Conservation (phyloP, 2,329 filamentous ascomycete species). For the Arthrobotrys conoides region DNA sequence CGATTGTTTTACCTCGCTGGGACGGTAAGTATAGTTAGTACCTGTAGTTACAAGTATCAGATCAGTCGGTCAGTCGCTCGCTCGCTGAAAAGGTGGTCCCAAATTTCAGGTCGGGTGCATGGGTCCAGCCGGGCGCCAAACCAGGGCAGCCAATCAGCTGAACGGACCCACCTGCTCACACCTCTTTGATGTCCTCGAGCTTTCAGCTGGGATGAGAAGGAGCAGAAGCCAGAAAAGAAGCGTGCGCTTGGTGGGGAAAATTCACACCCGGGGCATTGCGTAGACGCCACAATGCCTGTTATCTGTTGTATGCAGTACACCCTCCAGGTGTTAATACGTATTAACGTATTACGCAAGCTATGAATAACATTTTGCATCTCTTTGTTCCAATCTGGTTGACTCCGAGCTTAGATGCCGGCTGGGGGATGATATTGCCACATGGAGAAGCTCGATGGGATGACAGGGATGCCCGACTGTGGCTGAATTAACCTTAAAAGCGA, state of each 20-base stretch:
- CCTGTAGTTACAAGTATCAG: background rate
- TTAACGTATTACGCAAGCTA: constrained; percentile 29
- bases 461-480: constrained; percentile 23
- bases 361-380: constrained; percentile 25
- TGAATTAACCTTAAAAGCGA: constrained; percentile 21
- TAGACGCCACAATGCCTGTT: constrained; percentile 44
- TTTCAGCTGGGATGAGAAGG: constrained; percentile 20
- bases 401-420: background rate
- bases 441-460: constrained; percentile 25
- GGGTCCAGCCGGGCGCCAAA: constrained; percentile 60
- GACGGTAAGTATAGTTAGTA: background rate
- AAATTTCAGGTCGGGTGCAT: constrained; percentile 58
- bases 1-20: background rate
- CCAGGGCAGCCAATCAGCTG: constrained; percentile 60
- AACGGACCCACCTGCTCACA: constrained; percentile 47
- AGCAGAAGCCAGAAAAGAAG: constrained; percentile 4
- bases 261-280: constrained; percentile 30
- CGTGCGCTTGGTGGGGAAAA: constrained; percentile 50
- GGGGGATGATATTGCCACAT: constrained; percentile 41
- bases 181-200: constrained; percentile 17
- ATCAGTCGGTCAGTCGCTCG: background rate
- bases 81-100: constrained; percentile 23
- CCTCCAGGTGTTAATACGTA: background rate
- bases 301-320: background rate
- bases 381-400: background rate